Conservation (phyloP, 2,329 filamentous ascomycete species). For the Talaromyces albobiverticillius region DNA sequence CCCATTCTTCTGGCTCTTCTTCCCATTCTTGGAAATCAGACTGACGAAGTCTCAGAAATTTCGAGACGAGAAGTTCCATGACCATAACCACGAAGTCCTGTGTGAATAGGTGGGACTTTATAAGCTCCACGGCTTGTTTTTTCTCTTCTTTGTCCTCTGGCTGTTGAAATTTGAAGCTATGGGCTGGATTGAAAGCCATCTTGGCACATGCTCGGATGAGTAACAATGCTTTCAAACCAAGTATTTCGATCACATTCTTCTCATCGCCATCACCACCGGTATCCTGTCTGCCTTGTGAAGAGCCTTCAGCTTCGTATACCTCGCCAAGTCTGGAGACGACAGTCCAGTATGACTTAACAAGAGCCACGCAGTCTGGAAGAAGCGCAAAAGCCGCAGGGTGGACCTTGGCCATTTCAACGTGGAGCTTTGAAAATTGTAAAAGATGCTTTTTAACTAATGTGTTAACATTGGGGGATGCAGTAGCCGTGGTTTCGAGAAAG, state of each 20-base stretch:
- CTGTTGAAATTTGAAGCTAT: conserved; percentile 80
- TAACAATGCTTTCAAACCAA: conserved; percentile 79
- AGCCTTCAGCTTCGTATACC: conserved; percentile 46
- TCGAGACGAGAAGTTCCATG: conserved; percentile 79
- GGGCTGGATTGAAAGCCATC: conserved; percentile 76
- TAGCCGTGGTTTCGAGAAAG: conserved; percentile 57
- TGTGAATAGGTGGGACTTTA: conserved; percentile 73
- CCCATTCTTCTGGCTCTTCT: conserved; percentile 93
- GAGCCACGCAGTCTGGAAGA: conserved; percentile 72
- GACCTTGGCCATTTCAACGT: conserved; percentile 75
- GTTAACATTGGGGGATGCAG: conserved; percentile 53
- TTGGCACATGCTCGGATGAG: conserved; percentile 78
- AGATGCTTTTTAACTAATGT: conserved; percentile 78
- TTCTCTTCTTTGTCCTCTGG: conserved; percentile 74
- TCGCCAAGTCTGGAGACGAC: conserved; percentile 74
- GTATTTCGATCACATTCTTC: conserved; percentile 66
- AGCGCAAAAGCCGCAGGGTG: conserved; percentile 81
- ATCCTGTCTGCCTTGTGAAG: conserved; percentile 28
- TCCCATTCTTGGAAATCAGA: conserved; percentile 89
- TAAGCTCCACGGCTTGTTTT: conserved; percentile 62
- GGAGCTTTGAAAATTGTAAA: conserved; percentile 86
- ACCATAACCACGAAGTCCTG: conserved; percentile 74
- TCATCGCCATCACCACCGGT: conserved; percentile 48
- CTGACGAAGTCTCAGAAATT: conserved; percentile 82
- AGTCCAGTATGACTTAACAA: conserved; percentile 82